Percentiles rank a stretch among this genome's conserved stretches.
Evolutionary conservation across 148 eudicot species (phyloP).

Genomic region (Vaccinium macrocarpon): DNA sequence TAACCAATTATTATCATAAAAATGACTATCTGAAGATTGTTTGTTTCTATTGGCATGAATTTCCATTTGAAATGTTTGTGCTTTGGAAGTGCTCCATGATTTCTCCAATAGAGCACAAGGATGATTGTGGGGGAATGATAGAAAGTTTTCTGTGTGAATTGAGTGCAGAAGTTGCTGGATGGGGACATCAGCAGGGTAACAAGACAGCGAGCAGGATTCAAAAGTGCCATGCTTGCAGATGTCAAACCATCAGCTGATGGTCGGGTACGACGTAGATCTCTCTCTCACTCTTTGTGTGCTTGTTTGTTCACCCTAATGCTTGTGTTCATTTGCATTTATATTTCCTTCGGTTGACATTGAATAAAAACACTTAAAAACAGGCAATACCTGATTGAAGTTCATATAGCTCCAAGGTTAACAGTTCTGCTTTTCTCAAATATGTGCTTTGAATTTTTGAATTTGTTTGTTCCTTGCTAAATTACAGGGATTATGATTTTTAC

Average conservation of each 20-base stretch:
- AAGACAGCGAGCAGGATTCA: slow-evolving; percentile 76
- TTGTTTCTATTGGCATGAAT: slow-evolving; percentile 3
- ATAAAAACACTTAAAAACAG: neutral
- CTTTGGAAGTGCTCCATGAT: neutral
- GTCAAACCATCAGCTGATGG: slow-evolving; percentile 92
- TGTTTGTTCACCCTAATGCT: neutral
- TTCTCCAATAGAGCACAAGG: neutral
- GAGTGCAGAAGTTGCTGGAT: slow-evolving; percentile 77
- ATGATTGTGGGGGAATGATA: slow-evolving; percentile 6
- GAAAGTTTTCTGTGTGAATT: neutral
- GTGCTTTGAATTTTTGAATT: neutral
- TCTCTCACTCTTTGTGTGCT: slow-evolving; percentile 17
- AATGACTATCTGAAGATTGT: neutral
- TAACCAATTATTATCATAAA: neutral
- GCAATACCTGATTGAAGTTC: neutral
- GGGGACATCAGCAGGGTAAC: slow-evolving; percentile 45
- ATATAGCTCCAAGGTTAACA: neutral
- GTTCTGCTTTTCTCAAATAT: neutral
- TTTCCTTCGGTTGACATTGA: neutral
- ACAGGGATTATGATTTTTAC: neutral
- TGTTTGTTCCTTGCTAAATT: neutral
- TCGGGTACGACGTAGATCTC: slow-evolving; percentile 48
- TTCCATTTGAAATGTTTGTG: neutral
- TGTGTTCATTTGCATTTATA: neutral
- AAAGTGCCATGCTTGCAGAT: slow-evolving; percentile 85